phyloP scores from a whole-genome alignment of 1,284 basidiomycete species.

The Tremellales sp. region DNA sequence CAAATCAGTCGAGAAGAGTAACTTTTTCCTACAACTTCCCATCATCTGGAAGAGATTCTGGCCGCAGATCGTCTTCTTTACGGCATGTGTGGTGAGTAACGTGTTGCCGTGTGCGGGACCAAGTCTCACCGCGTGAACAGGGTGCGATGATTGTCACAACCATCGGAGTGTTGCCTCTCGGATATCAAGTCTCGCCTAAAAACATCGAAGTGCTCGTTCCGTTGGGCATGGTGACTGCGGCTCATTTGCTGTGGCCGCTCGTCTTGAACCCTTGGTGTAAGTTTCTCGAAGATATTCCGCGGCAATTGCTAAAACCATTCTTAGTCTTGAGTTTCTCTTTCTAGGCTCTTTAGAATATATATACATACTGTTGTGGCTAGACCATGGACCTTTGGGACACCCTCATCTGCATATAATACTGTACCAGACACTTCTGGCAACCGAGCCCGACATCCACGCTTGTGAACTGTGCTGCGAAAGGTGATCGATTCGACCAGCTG shows the following conservation, averaged over 20 bases:
- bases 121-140: slow-evolving; percentile 6
- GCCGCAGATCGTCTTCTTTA: slow-evolving; percentile 58
- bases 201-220: slow-evolving; percentile 31
- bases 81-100: slow-evolving; percentile 51
- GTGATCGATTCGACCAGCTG: too few species aligned
- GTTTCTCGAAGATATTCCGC: slow-evolving; percentile 24
- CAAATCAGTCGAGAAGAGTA: slow-evolving; percentile 74
- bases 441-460: too few species aligned
- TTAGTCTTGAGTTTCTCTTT: too few species aligned
- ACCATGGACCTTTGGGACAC: too few species aligned
- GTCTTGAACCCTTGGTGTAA: slow-evolving; percentile 35
- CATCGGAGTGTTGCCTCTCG: slow-evolving; percentile 22
- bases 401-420: too few species aligned
- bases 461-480: too few species aligned
- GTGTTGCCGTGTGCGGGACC: too few species aligned
- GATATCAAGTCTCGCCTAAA: slow-evolving; percentile 26
- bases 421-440: too few species aligned
- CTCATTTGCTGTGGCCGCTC: slow-evolving; percentile 36
- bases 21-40: slow-evolving; percentile 84
- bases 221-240: slow-evolving; percentile 24
- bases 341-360: too few species aligned
- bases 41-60: slow-evolving; percentile 71
- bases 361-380: too few species aligned
- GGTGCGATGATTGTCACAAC: slow-evolving; percentile 29
- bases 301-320: too few species aligned